These are phyloP conservation scores for Colletotrichum sp. DNA, from an alignment of 2,329 filamentous ascomycete genomes.

Conservation along the genomic window DNA sequence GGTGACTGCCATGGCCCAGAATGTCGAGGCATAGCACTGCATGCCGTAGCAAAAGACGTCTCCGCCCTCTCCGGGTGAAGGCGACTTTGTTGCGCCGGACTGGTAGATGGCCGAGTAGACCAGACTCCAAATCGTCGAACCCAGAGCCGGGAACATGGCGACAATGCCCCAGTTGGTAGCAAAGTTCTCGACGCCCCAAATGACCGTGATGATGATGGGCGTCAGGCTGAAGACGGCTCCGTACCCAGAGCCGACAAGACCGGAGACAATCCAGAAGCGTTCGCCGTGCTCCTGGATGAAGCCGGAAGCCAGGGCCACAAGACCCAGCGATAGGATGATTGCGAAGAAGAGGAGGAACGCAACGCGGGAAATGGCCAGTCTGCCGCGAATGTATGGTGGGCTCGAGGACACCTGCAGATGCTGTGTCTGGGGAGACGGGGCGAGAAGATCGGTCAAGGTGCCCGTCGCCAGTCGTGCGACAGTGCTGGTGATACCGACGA, in stretches of 20 bases:
- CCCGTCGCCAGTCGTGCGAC: slow-evolving; percentile 89
- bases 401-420: slow-evolving; percentile 52
- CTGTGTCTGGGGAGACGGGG: slow-evolving; percentile 67
- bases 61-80: slow-evolving; percentile 37
- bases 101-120: slow-evolving; percentile 88
- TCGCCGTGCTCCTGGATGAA: slow-evolving; percentile 74
- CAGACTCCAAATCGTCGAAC: slow-evolving; percentile 87
- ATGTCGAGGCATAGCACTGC: slow-evolving; percentile 79
- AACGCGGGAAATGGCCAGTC: slow-evolving; percentile 75
- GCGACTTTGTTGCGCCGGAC: slow-evolving; percentile 58
- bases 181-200: slow-evolving; percentile 99
- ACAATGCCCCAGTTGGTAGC: slow-evolving; percentile 98
- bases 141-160: slow-evolving; percentile 86
- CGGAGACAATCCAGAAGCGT: slow-evolving; percentile 85
- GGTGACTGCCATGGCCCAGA: slow-evolving; percentile 84
- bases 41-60: slow-evolving; percentile 79
- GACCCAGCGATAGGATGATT: slow-evolving; percentile 74
- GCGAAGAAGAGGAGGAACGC: slow-evolving; percentile 79
- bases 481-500: slow-evolving; percentile 89
- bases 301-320: slow-evolving; percentile 80
- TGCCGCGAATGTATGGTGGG: slow-evolving; percentile 22
- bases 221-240: slow-evolving; percentile 89
- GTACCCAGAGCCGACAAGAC: slow-evolving; percentile 87
- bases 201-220: slow-evolving; percentile 92
- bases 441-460: slow-evolving; percentile 85